A percentile compares a stretch with the other conserved stretches of the same genome.
Evolutionary conservation across 768 basidiomycete genomes (phyloP).

Genomic region (Botryobasidium botryosum): DNA sequence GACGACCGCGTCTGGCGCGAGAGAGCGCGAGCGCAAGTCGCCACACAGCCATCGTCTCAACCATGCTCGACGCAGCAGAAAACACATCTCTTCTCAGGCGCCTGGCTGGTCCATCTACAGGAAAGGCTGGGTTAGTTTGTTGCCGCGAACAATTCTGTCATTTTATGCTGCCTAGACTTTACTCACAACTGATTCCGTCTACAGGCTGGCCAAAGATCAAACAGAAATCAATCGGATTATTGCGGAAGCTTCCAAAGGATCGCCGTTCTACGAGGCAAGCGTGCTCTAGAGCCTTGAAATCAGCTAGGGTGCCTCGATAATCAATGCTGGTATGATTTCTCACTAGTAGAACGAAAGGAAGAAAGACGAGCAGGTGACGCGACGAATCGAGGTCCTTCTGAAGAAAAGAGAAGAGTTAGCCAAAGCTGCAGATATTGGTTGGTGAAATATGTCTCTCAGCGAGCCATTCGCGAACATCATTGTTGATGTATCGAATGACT

Average conservation of each 20-base stretch:
- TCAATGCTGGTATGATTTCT: not conserved
- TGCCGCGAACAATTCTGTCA: not conserved
- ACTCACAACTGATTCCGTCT: not conserved
- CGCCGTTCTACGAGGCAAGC: conserved; percentile 89
- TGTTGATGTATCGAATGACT: too few relatives aligned
- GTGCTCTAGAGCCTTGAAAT: conserved; percentile 26
- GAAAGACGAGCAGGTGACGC: conserved; percentile 72
- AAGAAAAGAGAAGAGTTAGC: conserved; percentile 42
- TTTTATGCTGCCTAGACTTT: not conserved
- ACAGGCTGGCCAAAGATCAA: conserved; percentile 53
- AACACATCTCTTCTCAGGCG: not conserved
- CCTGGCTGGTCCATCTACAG: not conserved
- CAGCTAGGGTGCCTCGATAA: not conserved
- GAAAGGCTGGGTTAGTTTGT: conserved; percentile 3
- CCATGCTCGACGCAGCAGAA: too few relatives aligned
- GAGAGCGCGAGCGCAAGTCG: too few relatives aligned
- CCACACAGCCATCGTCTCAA: too few relatives aligned
- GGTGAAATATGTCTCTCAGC: conserved; percentile 14
- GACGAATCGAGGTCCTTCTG: conserved; percentile 53
- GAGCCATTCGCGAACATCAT: not conserved
- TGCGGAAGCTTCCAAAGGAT: conserved; percentile 81
- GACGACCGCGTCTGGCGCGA: too few relatives aligned
- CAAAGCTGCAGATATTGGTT: conserved; percentile 40
- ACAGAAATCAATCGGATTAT: conserved; percentile 77
- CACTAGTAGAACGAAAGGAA: conserved; percentile 61